Percentiles rank a stretch among this genome's conserved stretches.
Conservation (phyloP, 208 protist genomes). For the Wallacemonas sp. region DNA sequence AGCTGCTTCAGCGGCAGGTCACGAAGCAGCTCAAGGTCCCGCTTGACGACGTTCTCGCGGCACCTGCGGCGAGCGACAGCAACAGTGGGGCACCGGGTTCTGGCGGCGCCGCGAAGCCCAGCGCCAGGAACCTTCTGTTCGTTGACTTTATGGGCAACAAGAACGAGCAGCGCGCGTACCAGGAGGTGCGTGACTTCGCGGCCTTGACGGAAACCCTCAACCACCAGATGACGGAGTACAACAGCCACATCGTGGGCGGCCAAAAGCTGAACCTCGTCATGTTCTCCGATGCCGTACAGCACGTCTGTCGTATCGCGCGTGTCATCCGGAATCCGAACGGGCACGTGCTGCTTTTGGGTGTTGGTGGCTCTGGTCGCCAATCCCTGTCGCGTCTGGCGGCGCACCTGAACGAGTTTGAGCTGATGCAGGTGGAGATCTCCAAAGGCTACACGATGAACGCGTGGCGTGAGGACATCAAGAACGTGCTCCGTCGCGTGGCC, state of each 20-base stretch:
- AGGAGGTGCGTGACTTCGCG: slow-evolving; percentile 87
- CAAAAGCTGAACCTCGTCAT: slow-evolving; percentile 96
- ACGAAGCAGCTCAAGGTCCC: slow-evolving; percentile 80
- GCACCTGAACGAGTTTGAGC: slow-evolving; percentile 94
- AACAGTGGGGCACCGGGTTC: no score
- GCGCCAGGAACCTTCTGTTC: slow-evolving; percentile 81
- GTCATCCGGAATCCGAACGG: slow-evolving; percentile 96
- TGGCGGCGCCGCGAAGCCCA: neutral
- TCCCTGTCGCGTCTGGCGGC: slow-evolving; percentile 95
- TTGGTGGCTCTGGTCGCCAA: slow-evolving; percentile 98
- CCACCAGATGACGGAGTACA: slow-evolving; percentile 94
- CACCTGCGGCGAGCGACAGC: neutral
- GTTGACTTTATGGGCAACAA: slow-evolving; percentile 91
- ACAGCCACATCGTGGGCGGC: slow-evolving; percentile 60
- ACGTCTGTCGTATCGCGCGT: slow-evolving; percentile 95
- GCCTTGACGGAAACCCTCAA: slow-evolving; percentile 85
- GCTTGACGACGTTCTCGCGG: slow-evolving; percentile 65
- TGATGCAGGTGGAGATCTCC: slow-evolving; percentile 95
- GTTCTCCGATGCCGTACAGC: slow-evolving; percentile 97
- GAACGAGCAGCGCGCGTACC: slow-evolving; percentile 80
- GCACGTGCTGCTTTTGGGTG: slow-evolving; percentile 96
- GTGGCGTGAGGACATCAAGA: slow-evolving; percentile 97
- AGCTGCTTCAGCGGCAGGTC: slow-evolving; percentile 76
- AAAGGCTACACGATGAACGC: slow-evolving; percentile 96
- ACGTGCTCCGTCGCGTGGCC: slow-evolving; percentile 88